Evolutionary conservation across 345 rosid genomes (phyloP).

Genomic region (Sapria himalayana): DNA sequence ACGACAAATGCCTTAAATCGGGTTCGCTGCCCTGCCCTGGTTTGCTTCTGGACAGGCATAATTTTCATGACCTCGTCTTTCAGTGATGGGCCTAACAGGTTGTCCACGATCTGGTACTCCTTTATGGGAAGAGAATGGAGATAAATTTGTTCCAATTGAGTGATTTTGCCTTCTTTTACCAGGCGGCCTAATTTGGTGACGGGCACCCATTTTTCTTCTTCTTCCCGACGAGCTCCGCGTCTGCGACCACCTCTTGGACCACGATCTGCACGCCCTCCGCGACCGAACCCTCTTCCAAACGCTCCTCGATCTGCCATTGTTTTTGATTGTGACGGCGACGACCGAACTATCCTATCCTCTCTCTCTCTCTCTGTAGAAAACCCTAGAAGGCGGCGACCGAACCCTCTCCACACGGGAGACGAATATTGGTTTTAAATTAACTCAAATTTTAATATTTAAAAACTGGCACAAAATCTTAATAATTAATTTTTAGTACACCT

Average conservation of each 20-base stretch:
- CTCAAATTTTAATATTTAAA: too few relatives aligned
- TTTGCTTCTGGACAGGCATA: slow-evolving; percentile 83
- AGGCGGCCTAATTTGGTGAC: slow-evolving; percentile 86
- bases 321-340: too few relatives aligned
- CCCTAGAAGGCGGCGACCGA: too few relatives aligned
- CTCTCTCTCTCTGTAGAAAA: too few relatives aligned
- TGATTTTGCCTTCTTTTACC: slow-evolving; percentile 27
- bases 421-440: too few relatives aligned
- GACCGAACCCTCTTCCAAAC: slow-evolving; percentile 48
- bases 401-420: too few relatives aligned
- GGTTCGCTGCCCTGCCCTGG: slow-evolving; percentile 57
- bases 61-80: slow-evolving; percentile 96
- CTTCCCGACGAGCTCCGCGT: slow-evolving; percentile 43
- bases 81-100: slow-evolving; percentile 27
- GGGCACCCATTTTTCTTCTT: slow-evolving; percentile 73
- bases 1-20: slow-evolving; percentile 61
- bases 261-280: slow-evolving; percentile 23
- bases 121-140: slow-evolving; percentile 76
- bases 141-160: slow-evolving; percentile 46
- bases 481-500: too few relatives aligned
- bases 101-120: slow-evolving; percentile 70
- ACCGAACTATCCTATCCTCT: too few relatives aligned
- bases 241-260: slow-evolving; percentile 38
- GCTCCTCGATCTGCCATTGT: slow-evolving; percentile 52
- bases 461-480: too few relatives aligned